Evolutionary conservation across 257 asterid species (phyloP).

Genomic region (Verbena officinalis): DNA sequence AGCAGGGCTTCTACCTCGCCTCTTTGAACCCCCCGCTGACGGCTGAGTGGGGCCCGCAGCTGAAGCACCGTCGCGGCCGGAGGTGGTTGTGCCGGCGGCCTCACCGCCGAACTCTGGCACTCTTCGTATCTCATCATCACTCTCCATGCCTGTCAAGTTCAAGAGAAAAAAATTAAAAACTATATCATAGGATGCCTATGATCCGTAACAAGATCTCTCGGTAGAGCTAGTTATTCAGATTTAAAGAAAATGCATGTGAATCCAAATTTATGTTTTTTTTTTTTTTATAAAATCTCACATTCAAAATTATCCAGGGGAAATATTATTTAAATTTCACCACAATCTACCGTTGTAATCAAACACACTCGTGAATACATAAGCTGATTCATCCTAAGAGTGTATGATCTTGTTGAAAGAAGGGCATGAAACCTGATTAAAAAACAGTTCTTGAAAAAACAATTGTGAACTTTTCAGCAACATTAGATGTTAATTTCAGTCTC

Average conservation of each 20-base stretch:
- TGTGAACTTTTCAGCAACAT: background rate
- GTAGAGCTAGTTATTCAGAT: no score
- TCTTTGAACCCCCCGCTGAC: constrained; percentile 59
- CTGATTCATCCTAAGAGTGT: background rate
- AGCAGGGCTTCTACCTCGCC: constrained; percentile 91
- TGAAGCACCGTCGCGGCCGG: constrained; percentile 60
- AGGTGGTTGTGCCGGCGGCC: constrained; percentile 50
- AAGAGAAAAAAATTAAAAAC: background rate
- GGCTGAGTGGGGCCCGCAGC: constrained; percentile 59
- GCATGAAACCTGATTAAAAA: constrained; percentile 16
- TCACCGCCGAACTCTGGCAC: constrained; percentile 97
- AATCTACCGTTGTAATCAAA: background rate
- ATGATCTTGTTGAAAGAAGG: constrained; percentile 12
- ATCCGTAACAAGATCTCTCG: constrained; percentile 9
- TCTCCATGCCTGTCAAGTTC: constrained; percentile 74
- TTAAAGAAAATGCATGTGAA: no score
- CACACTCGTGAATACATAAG: background rate
- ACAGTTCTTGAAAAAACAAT: constrained; percentile 9
- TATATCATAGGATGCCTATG: background rate
- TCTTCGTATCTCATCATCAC: constrained; percentile 97
- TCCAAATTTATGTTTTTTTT: no score
- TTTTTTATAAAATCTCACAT: no score
- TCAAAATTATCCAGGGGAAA: no score
- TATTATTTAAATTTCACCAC: background rate
- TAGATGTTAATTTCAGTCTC: background rate